Base-by-base conservation (phyloP, 805 yeast species). In the Saturnispora halmiae region DNA sequence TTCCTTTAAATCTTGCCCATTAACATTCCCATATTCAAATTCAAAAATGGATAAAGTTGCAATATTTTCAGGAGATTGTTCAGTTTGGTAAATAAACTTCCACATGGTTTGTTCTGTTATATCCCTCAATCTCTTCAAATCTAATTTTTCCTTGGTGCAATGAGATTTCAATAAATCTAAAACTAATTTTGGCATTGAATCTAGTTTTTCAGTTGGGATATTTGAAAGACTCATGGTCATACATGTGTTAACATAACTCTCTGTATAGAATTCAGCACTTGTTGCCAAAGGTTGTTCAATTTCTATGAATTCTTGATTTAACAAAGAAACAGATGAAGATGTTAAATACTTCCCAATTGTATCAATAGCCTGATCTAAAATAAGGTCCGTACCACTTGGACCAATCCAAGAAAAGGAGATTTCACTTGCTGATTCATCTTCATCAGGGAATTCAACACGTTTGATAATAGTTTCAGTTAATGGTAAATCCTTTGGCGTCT, bases 341-440 rank as follows among this genome's bases (percentile, higher is more conserved):
- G 94, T 76, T 40, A 90, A 69, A 56, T 90, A 92, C 21, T 73
- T 69, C 15, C 86, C 73, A 13, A 92, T 49, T 38, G 82, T 68
- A 36, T 82, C 82, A 16, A 86, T 58, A 0, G 96, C 96, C 31
- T 79, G 66, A 54, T 75, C 77, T 6, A 63, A 64, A 16, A 77
- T 54, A 11, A 66, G 55, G 31, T 80, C 74, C 8, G 60, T 54
- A 29, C 71, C 72, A 11, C 66, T 63, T 7, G 95, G 94, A 6
- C 96, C 96, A 37, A 84, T 69, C 90, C 95, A 88, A 3, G 82
- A 66, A 20, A 92, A 60, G 14, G 70, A 53, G 1, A 85, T 53
- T 51, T 84, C 92, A 28, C 95, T 94, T 59, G 78, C 73, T 10
- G 82, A 68, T 60, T 87, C 96, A 54, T 86, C 95, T 43, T 75